Evolutionary conservation across 371 early-diverging fungal genomes (phyloP).

Genomic region (Mucor circinelloides): DNA sequence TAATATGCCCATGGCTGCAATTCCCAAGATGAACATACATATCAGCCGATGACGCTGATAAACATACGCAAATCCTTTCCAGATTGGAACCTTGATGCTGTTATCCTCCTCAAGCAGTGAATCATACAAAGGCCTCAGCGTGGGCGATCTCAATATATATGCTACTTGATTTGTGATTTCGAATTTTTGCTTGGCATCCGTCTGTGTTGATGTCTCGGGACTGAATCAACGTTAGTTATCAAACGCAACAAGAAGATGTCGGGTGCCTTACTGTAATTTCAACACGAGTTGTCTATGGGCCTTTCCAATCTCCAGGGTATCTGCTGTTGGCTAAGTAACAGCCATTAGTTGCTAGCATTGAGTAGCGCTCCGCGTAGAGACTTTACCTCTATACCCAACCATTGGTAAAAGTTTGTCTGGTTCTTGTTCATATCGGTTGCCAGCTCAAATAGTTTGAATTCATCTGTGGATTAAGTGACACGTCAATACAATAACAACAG

Average conservation of each 20-base stretch:
- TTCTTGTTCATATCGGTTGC: not conserved
- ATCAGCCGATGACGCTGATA: slow-evolving; percentile 6
- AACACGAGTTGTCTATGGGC: slow-evolving; percentile 19
- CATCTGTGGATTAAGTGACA: slow-evolving; percentile 2
- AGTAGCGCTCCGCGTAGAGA: not conserved
- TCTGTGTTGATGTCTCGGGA: slow-evolving; percentile 5
- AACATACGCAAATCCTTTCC: slow-evolving; percentile 17
- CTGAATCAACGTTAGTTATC: not conserved
- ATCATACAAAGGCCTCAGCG: slow-evolving; percentile 12
- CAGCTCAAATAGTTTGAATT: slow-evolving; percentile 18
- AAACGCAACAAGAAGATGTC: not conserved
- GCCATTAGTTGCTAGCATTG: not conserved
- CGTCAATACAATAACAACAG: not conserved
- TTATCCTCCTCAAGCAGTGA: not conserved
- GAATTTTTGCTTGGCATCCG: slow-evolving; percentile 1
- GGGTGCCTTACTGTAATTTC: slow-evolving; percentile 14
- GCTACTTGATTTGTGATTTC: slow-evolving; percentile 17
- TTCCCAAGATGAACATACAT: slow-evolving; percentile 6
- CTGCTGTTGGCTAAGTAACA: slow-evolving; percentile 12
- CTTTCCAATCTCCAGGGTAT: slow-evolving; percentile 13
- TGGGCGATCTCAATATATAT: slow-evolving; percentile 5
- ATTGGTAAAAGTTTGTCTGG: slow-evolving; percentile 20
- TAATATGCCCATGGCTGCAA: not conserved
- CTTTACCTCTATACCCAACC: slow-evolving; percentile 19
- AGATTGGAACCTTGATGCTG: slow-evolving; percentile 2